Evolutionary conservation across 176 grass and related monocot species (phyloP), one percentile per base, ranked within the genome.

Genomic region (Raddia distichophylla): DNA sequence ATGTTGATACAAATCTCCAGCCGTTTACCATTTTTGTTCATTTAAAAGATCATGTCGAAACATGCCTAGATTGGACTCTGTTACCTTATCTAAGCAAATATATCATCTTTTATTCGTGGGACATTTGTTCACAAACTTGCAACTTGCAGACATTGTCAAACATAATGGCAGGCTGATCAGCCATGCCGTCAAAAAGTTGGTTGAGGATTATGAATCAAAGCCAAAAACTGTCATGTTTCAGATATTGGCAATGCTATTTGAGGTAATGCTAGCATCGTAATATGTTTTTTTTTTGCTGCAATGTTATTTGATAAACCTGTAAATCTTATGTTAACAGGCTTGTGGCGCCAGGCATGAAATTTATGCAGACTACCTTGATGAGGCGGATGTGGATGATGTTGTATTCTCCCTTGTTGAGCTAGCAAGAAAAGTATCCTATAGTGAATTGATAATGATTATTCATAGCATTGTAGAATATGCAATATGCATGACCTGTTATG

Each of bases 281-380:
- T 79, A 18, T 43, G 27, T 69, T 34, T 35, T 67, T 57, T 75
- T 61, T 32, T 51, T 62, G 27, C 65, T 76, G 76, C 77, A 64
- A 2, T 42, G 6, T 87, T 80, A 52, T 80, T 80, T 77, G 12
- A 59, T 86, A 49, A 64, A 69, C 58, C 47, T 40, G 33, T 34
- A 22, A 83, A 66, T 83, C 82, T 75, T 79, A 65, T 84, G 54
- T 70, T 89, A 55, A 58, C 86, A 98, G 95, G 93, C 86, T 60
- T 98, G 95, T 88, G 95, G 95, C 8, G 90, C 88, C 59, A 98
- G 81, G 50, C 94, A 93, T 83, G 82, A 92, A 69, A 86, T 98
- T 69, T 81, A 90, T 86, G 82, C 65, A 40, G 91, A 86, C 47
- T 93, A 84, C 63, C 79, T 98, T 90, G 79, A 88, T 55, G 89